phyloP scores from a whole-genome alignment of 345 rosid genomes.

The Arabidopsis arenosa region DNA sequence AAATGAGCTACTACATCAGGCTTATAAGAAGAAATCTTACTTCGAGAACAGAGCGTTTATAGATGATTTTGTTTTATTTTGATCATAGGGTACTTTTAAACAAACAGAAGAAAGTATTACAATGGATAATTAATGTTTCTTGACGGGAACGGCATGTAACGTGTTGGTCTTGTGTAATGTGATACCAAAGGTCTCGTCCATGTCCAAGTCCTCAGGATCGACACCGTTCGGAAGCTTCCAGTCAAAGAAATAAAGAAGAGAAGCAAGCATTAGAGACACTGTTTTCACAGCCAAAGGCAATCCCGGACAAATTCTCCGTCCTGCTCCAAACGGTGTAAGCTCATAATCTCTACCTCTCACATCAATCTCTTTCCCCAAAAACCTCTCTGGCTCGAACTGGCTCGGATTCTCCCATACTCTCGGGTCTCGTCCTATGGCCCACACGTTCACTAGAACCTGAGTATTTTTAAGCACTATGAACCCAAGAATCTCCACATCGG shows the following conservation, averaged over 20 bases:
- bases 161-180: slow-evolving; percentile 15
- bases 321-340: slow-evolving; percentile 26
- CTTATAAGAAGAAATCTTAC: background rate
- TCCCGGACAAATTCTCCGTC: slow-evolving; percentile 36
- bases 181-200: slow-evolving; percentile 21
- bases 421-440: slow-evolving; percentile 34
- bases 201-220: slow-evolving; percentile 7
- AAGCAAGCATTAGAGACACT: slow-evolving; percentile 22
- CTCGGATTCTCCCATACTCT: slow-evolving; percentile 23
- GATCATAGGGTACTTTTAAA: background rate
- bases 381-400: slow-evolving; percentile 23
- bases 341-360: slow-evolving; percentile 25
- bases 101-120: background rate
- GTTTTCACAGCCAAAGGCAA: slow-evolving; percentile 19
- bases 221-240: slow-evolving; percentile 29
- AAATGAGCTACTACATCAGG: no score
- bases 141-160: slow-evolving; percentile 19
- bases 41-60: background rate
- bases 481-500: slow-evolving; percentile 16
- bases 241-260: slow-evolving; percentile 30
- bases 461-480: slow-evolving; percentile 20
- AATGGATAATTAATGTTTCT: background rate
- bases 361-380: slow-evolving; percentile 10
- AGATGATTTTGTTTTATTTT: background rate
- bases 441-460: slow-evolving; percentile 28